These are phyloP conservation scores for Aspergillus pseudoterreus DNA, from an alignment of 2,329 filamentous ascomycete species.

Conservation along the genomic window DNA sequence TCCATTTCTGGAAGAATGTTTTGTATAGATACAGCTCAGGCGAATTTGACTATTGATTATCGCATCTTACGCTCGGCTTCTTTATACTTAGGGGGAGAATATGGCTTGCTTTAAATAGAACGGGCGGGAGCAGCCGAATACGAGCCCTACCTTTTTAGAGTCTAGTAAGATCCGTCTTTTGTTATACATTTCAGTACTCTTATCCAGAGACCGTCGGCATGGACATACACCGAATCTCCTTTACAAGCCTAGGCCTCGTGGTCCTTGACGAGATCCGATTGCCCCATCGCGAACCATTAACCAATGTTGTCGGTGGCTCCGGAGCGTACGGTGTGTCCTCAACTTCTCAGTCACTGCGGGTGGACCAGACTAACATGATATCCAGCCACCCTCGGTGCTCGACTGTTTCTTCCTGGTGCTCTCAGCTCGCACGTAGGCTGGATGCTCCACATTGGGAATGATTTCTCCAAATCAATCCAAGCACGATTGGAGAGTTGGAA, in stretches of 20 bases:
- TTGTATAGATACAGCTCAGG: background rate
- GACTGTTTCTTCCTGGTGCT: conserved; percentile 19
- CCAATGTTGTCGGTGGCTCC: conserved; percentile 30
- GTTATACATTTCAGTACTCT: too few species aligned
- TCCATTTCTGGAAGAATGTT: background rate
- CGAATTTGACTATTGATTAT: background rate
- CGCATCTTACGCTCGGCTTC: background rate
- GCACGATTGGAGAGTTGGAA: conserved; percentile 16
- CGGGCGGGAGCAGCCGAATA: too few species aligned
- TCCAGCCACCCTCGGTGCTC: conserved; percentile 23
- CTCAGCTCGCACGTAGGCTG: conserved; percentile 17
- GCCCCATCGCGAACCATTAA: conserved; percentile 18
- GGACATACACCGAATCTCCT: conserved; percentile 13
- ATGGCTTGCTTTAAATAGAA: too few species aligned
- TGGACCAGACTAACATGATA: background rate
- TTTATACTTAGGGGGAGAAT: background rate
- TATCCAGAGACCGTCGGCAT: background rate
- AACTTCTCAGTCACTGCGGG: background rate
- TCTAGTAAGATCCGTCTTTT: too few species aligned
- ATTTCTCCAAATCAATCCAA: conserved; percentile 20
- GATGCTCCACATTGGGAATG: conserved; percentile 21
- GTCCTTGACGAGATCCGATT: conserved; percentile 35
- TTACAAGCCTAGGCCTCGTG: conserved; percentile 32
- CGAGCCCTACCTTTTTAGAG: too few species aligned
- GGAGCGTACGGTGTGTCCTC: conserved; percentile 24